These are phyloP conservation scores for Roridomyces roridus DNA, from an alignment of 768 basidiomycete genomes.

Conservation along the genomic window DNA sequence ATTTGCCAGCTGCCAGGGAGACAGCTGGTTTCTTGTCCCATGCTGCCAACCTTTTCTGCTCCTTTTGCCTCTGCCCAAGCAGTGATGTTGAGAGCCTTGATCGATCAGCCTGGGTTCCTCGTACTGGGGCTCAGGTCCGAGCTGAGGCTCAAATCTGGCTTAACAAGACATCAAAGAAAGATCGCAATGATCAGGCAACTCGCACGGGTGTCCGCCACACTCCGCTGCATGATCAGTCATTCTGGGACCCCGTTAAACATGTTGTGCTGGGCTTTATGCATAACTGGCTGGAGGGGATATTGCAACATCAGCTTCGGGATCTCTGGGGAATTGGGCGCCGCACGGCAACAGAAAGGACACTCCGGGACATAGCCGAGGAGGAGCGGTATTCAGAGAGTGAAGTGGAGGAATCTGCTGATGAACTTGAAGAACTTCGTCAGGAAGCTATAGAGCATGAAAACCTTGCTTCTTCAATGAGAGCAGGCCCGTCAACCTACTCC, in stretches of 20 bases:
- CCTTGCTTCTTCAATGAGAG: not conserved
- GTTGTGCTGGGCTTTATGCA: constrained; percentile 26
- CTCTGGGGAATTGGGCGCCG: constrained; percentile 21
- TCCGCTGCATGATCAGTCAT: constrained; percentile 14
- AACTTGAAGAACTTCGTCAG: not conserved
- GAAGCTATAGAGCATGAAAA: not conserved
- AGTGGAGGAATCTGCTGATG: not conserved
- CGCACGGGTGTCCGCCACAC: constrained; percentile 19
- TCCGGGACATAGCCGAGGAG: not conserved
- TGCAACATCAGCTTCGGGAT: constrained; percentile 14
- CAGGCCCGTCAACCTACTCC: too few relatives aligned
- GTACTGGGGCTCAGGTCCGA: constrained; percentile 7
- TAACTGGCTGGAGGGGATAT: constrained; percentile 18
- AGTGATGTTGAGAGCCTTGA: constrained; percentile 17
- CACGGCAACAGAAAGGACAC: not conserved
- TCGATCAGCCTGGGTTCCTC: constrained; percentile 5
- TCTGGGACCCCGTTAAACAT: constrained; percentile 22
- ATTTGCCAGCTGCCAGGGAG: constrained; percentile 21
- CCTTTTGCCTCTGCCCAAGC: constrained; percentile 11
- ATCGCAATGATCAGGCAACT: not conserved
- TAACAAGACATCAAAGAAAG: constrained; percentile 4
- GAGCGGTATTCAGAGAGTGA: constrained; percentile 1
- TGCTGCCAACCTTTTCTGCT: constrained; percentile 20
- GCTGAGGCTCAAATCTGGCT: constrained; percentile 17
- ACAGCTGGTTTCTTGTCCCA: constrained; percentile 17